Percentiles rank a stretch among this genome's conserved stretches.
phyloP scores from a whole-genome alignment of 106 monocot species.

The Apostasia ramifera region DNA sequence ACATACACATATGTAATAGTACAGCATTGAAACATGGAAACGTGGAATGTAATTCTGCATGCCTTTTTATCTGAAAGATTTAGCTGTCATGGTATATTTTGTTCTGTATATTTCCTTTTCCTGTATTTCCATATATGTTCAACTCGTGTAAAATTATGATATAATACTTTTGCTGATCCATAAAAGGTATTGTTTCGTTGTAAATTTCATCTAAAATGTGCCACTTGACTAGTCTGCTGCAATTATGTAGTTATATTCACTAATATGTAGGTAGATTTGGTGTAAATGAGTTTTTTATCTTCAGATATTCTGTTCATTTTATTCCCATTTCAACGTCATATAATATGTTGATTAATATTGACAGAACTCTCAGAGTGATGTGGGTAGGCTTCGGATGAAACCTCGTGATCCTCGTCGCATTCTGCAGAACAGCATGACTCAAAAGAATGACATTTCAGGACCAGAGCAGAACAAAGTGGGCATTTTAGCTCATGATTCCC shows the following conservation, averaged over 20 bases:
- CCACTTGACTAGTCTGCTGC: too few species aligned
- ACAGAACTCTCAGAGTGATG: constrained; percentile 37
- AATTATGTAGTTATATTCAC: background rate
- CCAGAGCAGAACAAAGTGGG: constrained; percentile 31
- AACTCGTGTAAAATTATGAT: too few species aligned
- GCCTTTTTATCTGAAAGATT: too few species aligned
- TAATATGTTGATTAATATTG: background rate
- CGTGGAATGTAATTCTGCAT: too few species aligned
- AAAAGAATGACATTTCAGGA: constrained; percentile 21
- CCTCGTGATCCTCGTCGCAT: constrained; percentile 92
- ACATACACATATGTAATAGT: too few species aligned
- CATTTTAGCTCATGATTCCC: background rate
- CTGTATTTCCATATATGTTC: too few species aligned
- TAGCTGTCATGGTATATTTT: too few species aligned
- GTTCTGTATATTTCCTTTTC: too few species aligned
- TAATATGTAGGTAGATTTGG: background rate
- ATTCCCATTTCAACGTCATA: background rate
- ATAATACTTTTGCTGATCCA: too few species aligned
- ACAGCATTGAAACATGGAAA: too few species aligned
- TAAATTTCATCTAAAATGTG: too few species aligned
- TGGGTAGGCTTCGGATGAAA: constrained; percentile 66
- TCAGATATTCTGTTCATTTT: background rate
- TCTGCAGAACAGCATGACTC: constrained; percentile 47
- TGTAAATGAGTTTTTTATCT: background rate
- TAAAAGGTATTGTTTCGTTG: too few species aligned